These are phyloP conservation scores for Claviceps capensis DNA, from an alignment of 2,329 filamentous ascomycete species.

Conservation along the genomic window DNA sequence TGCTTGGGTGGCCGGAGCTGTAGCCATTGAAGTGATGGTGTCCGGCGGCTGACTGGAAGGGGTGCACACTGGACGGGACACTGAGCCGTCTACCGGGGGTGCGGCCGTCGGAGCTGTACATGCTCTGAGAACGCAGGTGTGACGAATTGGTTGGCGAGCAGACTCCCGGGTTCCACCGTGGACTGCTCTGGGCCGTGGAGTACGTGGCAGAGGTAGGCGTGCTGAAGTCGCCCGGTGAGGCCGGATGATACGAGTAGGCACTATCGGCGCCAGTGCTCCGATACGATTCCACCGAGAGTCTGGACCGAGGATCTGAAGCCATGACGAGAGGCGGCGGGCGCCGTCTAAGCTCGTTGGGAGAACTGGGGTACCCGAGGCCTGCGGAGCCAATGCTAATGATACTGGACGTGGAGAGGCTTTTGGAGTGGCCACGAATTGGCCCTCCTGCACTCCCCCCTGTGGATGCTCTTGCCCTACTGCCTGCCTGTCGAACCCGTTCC, in stretches of 20 bases:
- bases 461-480: constrained; percentile 58
- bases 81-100: constrained; percentile 65
- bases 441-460: constrained; percentile 61
- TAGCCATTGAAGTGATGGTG: constrained; percentile 35
- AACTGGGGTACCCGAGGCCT: constrained; percentile 48
- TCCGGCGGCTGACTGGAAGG: constrained; percentile 55
- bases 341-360: constrained; percentile 51
- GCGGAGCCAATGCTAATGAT: constrained; percentile 61
- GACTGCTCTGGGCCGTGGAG: constrained; percentile 63
- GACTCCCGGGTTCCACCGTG: constrained; percentile 54
- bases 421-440: constrained; percentile 67
- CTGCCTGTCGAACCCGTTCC: constrained; percentile 64
- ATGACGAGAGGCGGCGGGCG: constrained; percentile 74
- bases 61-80: constrained; percentile 62
- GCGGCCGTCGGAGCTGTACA: constrained; percentile 51
- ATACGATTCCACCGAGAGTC: constrained; percentile 55
- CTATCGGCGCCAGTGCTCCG: constrained; percentile 49
- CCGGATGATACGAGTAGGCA: constrained; percentile 47
- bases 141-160: constrained; percentile 61
- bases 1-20: constrained; percentile 29
- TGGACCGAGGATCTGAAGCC: constrained; percentile 55
- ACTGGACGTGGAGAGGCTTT: constrained; percentile 74
- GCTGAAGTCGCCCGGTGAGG: constrained; percentile 61
- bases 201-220: constrained; percentile 78
- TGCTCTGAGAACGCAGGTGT: constrained; percentile 56